phyloP scores from a whole-genome alignment of 2,329 filamentous ascomycete genomes.

The Cercospora beticola region DNA sequence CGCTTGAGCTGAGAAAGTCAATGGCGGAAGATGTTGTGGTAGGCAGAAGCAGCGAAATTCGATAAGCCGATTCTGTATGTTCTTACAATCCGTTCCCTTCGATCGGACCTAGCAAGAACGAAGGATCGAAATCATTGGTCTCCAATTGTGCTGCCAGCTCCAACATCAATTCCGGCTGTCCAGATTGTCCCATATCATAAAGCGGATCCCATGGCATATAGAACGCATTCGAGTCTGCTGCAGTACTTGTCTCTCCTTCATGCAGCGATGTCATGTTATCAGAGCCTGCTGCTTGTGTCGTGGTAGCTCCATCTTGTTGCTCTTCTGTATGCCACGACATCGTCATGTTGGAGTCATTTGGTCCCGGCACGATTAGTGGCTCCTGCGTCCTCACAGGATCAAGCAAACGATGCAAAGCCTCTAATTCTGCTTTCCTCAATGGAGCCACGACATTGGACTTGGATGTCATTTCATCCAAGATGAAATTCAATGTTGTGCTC shows the following conservation, averaged over 20 bases:
- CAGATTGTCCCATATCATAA: conserved; percentile 7
- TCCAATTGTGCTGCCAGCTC: conserved; percentile 8
- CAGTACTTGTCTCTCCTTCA: background rate
- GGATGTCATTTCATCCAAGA: conserved; percentile 27
- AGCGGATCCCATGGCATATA: conserved; percentile 9
- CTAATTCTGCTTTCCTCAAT: conserved; percentile 24
- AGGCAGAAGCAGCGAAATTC: background rate
- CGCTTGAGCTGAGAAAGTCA: background rate
- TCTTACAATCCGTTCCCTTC: background rate
- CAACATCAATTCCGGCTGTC: conserved; percentile 7
- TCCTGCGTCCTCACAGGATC: conserved; percentile 10
- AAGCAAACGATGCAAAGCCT: conserved; percentile 20
- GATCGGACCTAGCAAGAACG: conserved; percentile 3
- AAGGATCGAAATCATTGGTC: conserved; percentile 8
- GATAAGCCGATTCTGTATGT: background rate
- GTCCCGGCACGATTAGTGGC: conserved; percentile 7
- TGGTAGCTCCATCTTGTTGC: background rate
- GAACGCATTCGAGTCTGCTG: background rate
- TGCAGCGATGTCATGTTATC: background rate
- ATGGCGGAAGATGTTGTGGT: background rate
- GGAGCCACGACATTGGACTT: conserved; percentile 26
- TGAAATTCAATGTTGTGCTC: conserved; percentile 17
- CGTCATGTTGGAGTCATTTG: background rate
- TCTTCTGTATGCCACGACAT: background rate
- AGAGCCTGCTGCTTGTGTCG: background rate